phyloP scores from a whole-genome alignment of 2,329 filamentous ascomycete species.

The Sordariomycetes sp. region DNA sequence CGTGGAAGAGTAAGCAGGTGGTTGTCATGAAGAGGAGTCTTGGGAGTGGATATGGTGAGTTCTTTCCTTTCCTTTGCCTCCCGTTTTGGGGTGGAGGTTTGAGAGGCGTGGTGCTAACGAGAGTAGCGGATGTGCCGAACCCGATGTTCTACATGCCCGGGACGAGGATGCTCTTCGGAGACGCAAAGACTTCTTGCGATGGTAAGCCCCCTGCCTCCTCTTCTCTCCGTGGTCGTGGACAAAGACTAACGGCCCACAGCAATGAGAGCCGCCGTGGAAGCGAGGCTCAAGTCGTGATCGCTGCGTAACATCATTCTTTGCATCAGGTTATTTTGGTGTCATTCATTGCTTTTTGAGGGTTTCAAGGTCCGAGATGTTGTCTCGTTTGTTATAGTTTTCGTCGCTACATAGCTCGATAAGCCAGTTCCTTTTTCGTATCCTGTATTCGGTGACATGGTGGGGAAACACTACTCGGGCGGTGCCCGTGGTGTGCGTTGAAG shows the following conservation, averaged over 20 bases:
- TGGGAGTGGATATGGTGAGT: slow-evolving; percentile 74
- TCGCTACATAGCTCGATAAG: too few relatives aligned
- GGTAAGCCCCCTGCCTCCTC: slow-evolving; percentile 34
- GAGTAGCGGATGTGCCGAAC: slow-evolving; percentile 72
- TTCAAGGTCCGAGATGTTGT: too few relatives aligned
- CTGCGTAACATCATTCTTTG: neutral
- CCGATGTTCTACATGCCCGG: slow-evolving; percentile 90
- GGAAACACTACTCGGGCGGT: too few relatives aligned
- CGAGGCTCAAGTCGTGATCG: slow-evolving; percentile 10
- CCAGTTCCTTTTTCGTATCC: too few relatives aligned
- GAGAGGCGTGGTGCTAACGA: slow-evolving; percentile 8
- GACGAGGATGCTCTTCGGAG: slow-evolving; percentile 85
- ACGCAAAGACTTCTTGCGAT: slow-evolving; percentile 76
- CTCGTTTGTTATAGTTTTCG: neutral
- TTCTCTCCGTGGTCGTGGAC: neutral
- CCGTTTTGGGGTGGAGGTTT: neutral
- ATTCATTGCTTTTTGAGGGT: neutral
- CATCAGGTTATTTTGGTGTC: neutral
- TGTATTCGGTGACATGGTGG: too few relatives aligned
- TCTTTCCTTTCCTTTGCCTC: neutral
- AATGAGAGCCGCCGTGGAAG: slow-evolving; percentile 28
- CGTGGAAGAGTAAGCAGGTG: slow-evolving; percentile 89
- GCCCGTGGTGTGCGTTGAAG: too few relatives aligned
- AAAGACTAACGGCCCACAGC: slow-evolving; percentile 13
- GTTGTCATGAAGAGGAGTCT: slow-evolving; percentile 90